phyloP scores from a whole-genome alignment of 192 early-diverging fungal genomes.

The Umbelopsis sp. region DNA sequence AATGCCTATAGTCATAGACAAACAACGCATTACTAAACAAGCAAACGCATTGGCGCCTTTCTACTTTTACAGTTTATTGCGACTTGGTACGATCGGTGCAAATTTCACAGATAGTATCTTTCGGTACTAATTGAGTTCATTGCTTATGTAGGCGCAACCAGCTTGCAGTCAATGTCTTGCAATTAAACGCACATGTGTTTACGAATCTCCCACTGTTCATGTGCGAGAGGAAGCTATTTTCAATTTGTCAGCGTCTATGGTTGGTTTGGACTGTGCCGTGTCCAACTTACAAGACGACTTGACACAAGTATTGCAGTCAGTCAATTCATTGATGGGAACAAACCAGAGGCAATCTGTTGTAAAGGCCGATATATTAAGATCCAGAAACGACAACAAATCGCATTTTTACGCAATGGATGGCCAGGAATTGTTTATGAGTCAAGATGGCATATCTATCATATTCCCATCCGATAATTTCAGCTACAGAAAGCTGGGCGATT shows the following conservation, averaged over 20 bases:
- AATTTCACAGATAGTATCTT: not conserved
- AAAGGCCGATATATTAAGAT: too few species aligned
- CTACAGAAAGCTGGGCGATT: too few species aligned
- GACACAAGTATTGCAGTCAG: slow-evolving; percentile 2
- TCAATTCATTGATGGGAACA: not conserved
- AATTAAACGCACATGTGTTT: not conserved
- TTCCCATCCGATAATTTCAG: too few species aligned
- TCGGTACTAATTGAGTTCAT: not conserved
- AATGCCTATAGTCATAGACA: not conserved
- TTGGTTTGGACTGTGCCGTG: not conserved
- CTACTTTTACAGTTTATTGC: slow-evolving; percentile 20
- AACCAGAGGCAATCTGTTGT: not conserved
- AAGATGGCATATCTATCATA: too few species aligned
- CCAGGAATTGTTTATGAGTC: too few species aligned
- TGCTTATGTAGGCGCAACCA: not conserved
- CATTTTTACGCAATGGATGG: not conserved
- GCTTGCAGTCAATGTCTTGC: not conserved
- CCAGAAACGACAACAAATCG: not conserved
- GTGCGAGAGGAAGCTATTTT: slow-evolving; percentile 18
- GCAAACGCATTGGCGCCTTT: not conserved
- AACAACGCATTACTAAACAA: not conserved
- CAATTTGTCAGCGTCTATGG: slow-evolving; percentile 6
- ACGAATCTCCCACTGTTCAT: slow-evolving; percentile 16
- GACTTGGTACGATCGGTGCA: slow-evolving; percentile 9
- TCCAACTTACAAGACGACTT: slow-evolving; percentile 1